Base-by-base conservation (phyloP, 371 early-diverging fungal genomes). In the Batrachochytrium dendrobatidis region DNA sequence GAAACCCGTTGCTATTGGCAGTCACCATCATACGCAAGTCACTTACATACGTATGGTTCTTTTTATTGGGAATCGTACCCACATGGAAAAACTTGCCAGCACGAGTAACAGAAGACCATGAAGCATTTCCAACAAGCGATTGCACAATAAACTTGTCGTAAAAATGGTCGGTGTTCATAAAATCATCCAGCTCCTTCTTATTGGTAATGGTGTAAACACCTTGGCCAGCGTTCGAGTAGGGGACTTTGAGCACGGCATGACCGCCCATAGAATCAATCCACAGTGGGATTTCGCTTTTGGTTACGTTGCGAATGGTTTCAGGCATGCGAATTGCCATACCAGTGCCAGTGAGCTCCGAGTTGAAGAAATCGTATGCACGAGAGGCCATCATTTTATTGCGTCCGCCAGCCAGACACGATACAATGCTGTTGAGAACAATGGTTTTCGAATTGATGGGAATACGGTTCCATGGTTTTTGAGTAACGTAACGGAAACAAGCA, bases 101-200 rank as follows among this genome's bases (percentile, higher is more conserved):
- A 17, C 87, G 73, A 8, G 91, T 87, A 32, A 83, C 76, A 56
- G 88, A 86, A 3, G 86, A 86, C 94, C 94, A 94, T 1, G 88
- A 86, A 7, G 94, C 91, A 63, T 92, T 92, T 20, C 92, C 94
- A 26, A 94, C 94, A 4, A 94, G 78, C 1, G 87, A 87, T 70
- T 94, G 93, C 24, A 94, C 94, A 67, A 94, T 91, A 64, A 91
- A 94, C 76, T 94, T 94, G 73, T 92, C 89, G 67, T 94, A 94
- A 62, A 90, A 85, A 60, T 94, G 94, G 57, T 86, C 85, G 52
- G 75, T 74, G 22, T 73, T 74, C 86, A 94, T 82, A 60, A 94
- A 94, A 7, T 75, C 72, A 20, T 83, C 67, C 7, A 92, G 77
- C 68, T 94, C 92, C 10, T 73, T 59, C 34, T 82, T 69, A 63